These are phyloP conservation scores for Exophiala bonariae DNA, from an alignment of 2,329 filamentous ascomycete species.

Conservation along the genomic window DNA sequence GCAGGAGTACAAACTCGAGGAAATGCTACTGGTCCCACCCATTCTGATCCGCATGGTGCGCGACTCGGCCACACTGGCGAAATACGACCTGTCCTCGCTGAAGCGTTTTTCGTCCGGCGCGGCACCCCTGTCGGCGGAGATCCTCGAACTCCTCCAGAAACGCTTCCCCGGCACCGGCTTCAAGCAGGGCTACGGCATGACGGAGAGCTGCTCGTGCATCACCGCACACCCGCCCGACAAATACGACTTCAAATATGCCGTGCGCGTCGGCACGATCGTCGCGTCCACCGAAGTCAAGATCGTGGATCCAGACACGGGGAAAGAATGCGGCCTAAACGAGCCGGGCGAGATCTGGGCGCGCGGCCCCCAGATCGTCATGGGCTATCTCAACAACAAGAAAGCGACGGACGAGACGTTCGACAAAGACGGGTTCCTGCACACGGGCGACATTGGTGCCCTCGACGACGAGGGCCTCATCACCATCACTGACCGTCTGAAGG, in stretches of 20 bases:
- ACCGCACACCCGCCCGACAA: conserved; percentile 59
- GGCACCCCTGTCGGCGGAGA: conserved; percentile 58
- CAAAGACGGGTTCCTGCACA: conserved; percentile 56
- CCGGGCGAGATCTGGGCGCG: conserved; percentile 66
- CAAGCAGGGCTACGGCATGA: conserved; percentile 70
- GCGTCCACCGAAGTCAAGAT: conserved; percentile 61
- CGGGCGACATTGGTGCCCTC: conserved; percentile 66
- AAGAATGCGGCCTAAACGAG: conserved; percentile 53
- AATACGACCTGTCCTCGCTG: conserved; percentile 59
- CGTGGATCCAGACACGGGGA: conserved; percentile 51
- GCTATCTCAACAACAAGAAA: conserved; percentile 73
- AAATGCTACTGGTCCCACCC: conserved; percentile 60
- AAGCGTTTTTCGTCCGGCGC: conserved; percentile 61
- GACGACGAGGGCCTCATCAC: conserved; percentile 57
- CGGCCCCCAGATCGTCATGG: conserved; percentile 77
- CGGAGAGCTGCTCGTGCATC: conserved; percentile 64
- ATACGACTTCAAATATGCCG: conserved; percentile 61
- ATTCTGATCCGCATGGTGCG: conserved; percentile 62
- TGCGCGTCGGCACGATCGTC: conserved; percentile 43
- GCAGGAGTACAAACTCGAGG: conserved; percentile 53
- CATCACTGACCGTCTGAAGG: conserved; percentile 75
- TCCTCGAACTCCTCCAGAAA: conserved; percentile 56
- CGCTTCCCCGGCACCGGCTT: conserved; percentile 61
- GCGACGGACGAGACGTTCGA: conserved; percentile 72
- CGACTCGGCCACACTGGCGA: conserved; percentile 49